Conservation (phyloP, 108 stramenopile species). For the Fragilaria radians region DNA sequence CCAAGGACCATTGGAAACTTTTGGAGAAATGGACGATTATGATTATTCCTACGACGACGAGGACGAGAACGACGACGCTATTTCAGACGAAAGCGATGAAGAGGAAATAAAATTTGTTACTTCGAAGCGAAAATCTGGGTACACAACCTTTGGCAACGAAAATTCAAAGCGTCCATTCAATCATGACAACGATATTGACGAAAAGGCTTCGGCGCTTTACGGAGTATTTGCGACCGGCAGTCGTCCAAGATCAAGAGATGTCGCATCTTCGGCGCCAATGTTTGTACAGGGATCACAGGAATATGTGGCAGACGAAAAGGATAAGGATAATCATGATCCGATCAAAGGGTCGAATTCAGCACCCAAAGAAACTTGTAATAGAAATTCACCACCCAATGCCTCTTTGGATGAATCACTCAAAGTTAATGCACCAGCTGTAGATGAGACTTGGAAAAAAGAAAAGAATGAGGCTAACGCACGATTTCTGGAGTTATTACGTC, state of each 20-base stretch:
- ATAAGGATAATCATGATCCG: not conserved
- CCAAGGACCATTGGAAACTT: too few species aligned
- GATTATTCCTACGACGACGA: constrained; percentile 5
- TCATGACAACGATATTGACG: constrained; percentile 5
- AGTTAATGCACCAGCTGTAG: constrained; percentile 4
- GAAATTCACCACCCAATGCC: too few species aligned
- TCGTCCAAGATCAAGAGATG: not conserved
- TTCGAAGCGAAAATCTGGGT: constrained; percentile 1
- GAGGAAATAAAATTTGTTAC: constrained; percentile 6
- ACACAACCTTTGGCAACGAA: constrained; percentile 21
- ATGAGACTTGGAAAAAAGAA: constrained; percentile 2
- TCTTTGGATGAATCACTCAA: not conserved
- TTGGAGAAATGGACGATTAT: not conserved
- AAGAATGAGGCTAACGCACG: constrained; percentile 30
- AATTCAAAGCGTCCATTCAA: constrained; percentile 33
- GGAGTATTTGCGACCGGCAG: constrained; percentile 22
- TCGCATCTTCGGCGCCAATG: constrained; percentile 2
- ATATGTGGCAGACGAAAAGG: constrained; percentile 4
- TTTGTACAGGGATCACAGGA: constrained; percentile 1
- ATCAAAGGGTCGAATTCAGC: not conserved
- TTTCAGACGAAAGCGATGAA: constrained; percentile 1
- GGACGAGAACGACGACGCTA: not conserved
- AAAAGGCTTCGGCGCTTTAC: constrained; percentile 31
- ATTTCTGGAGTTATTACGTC: constrained; percentile 15
- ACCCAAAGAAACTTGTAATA: constrained; percentile 4